Percentiles rank a stretch among this genome's conserved stretches.
Conservation (phyloP, 371 early-diverging fungal species). For the Mucor plumbeus region DNA sequence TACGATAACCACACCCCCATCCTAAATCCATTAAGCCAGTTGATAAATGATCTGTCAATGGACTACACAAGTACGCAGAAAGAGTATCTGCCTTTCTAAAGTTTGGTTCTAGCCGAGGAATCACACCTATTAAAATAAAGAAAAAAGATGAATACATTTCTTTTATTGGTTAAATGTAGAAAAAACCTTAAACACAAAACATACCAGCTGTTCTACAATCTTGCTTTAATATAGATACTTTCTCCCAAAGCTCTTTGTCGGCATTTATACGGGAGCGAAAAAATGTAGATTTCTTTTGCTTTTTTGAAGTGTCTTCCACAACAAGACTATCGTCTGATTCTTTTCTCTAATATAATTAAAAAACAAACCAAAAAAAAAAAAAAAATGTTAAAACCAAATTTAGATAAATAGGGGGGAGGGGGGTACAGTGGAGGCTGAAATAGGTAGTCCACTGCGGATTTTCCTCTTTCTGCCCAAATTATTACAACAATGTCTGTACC, state of each 20-base stretch:
- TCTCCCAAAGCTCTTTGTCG: constrained; percentile 39
- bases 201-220: constrained; percentile 44
- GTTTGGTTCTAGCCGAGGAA: constrained; percentile 48
- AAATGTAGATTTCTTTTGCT: background rate
- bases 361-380: background rate
- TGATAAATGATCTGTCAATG: constrained; percentile 49
- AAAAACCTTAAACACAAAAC: background rate
- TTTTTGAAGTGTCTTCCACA: constrained; percentile 1
- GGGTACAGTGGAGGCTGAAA: background rate
- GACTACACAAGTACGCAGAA: constrained; percentile 50
- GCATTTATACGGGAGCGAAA: constrained; percentile 31
- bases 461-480: background rate
- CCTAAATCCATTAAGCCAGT: constrained; percentile 61
- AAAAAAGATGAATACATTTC: no score
- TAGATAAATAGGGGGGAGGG: background rate
- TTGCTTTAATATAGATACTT: constrained; percentile 33
- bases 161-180: background rate
- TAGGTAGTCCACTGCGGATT: constrained; percentile 3
- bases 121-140: constrained; percentile 37
- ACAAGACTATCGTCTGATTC: constrained; percentile 1
- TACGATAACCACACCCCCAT: constrained; percentile 84
- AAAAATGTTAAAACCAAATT: constrained; percentile 3
- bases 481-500: constrained; percentile 5
- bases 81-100: constrained; percentile 40
- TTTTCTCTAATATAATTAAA: constrained; percentile 20